Conservation (phyloP, 345 rosid species). For the Linum trigynum region DNA sequence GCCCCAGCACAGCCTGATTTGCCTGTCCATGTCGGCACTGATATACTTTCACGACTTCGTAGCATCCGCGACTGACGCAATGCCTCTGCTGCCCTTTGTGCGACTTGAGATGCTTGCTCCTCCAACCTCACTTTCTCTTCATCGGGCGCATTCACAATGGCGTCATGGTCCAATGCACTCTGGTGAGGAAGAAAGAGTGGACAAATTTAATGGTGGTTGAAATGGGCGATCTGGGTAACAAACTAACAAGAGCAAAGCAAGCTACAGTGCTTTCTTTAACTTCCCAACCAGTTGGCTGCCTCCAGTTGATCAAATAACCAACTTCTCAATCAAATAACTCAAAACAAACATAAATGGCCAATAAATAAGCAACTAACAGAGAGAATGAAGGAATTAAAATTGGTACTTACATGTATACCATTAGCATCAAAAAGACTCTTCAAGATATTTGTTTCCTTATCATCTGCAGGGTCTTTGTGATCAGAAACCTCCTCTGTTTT, state of each 20-base stretch:
- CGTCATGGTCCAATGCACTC: constrained; percentile 94
- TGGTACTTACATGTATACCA: constrained; percentile 74
- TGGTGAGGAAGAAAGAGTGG: constrained; percentile 15
- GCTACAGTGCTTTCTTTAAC: too few species aligned
- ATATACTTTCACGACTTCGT: constrained; percentile 64
- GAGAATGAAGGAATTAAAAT: background rate
- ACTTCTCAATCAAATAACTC: too few species aligned
- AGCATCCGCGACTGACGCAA: constrained; percentile 76
- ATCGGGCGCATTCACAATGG: constrained; percentile 59
- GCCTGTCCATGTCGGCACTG: constrained; percentile 96
- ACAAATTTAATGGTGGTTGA: background rate
- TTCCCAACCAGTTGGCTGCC: too few species aligned
- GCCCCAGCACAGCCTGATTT: constrained; percentile 90
- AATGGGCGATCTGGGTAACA: too few species aligned
- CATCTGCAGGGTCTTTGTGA: constrained; percentile 33
- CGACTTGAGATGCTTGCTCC: constrained; percentile 85
- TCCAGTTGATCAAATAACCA: too few species aligned
- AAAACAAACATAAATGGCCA: background rate
- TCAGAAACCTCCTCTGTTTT: constrained; percentile 30
- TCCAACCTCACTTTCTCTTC: constrained; percentile 80
- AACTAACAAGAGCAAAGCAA: too few species aligned
- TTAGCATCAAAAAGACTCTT: constrained; percentile 70
- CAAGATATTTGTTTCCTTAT: constrained; percentile 71
- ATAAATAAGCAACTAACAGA: background rate
- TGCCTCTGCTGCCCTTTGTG: constrained; percentile 93